phyloP scores from a whole-genome alignment of 208 protist species.

The Wallacemonas sp. region DNA sequence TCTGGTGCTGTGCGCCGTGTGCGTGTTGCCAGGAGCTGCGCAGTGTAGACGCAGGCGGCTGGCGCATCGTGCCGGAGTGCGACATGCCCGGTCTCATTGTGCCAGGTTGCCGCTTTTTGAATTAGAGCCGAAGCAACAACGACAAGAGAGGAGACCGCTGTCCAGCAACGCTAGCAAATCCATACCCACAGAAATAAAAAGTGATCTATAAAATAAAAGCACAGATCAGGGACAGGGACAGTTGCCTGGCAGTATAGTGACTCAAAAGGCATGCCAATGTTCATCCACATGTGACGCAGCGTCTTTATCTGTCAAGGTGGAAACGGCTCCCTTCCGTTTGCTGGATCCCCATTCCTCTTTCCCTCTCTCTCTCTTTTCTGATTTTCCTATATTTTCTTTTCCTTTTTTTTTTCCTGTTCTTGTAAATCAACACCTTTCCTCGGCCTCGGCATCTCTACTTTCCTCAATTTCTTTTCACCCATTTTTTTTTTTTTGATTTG shows the following conservation, averaged over 20 bases:
- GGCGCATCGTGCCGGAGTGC: conserved; percentile 62
- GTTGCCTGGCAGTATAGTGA: too few species aligned
- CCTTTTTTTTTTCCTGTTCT: conserved; percentile 15
- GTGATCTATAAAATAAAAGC: too few species aligned
- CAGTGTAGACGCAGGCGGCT: conserved; percentile 45
- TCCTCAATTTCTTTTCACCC: conserved; percentile 9
- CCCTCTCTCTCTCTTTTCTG: background rate
- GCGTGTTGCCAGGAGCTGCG: conserved; percentile 80
- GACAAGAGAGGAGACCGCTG: background rate
- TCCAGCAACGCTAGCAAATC: too few species aligned
- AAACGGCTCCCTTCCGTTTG: too few species aligned
- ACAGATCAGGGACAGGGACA: too few species aligned
- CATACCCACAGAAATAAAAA: too few species aligned
- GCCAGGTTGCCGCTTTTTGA: conserved; percentile 60
- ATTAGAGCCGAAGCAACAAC: conserved; percentile 16
- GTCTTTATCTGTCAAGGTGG: too few species aligned
- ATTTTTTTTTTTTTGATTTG: conserved; percentile 13
- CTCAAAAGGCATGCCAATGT: too few species aligned
- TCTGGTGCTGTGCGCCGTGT: conserved; percentile 64
- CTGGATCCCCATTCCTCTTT: too few species aligned
- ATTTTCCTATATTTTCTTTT: conserved; percentile 17
- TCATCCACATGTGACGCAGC: too few species aligned
- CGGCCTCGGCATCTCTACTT: background rate
- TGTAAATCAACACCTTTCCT: background rate
- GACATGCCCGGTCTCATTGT: conserved; percentile 37